Percentiles rank a stretch among this genome's conserved stretches.
Conservation (phyloP, 2,329 filamentous ascomycete genomes). For the Verticillium alfalfae region DNA sequence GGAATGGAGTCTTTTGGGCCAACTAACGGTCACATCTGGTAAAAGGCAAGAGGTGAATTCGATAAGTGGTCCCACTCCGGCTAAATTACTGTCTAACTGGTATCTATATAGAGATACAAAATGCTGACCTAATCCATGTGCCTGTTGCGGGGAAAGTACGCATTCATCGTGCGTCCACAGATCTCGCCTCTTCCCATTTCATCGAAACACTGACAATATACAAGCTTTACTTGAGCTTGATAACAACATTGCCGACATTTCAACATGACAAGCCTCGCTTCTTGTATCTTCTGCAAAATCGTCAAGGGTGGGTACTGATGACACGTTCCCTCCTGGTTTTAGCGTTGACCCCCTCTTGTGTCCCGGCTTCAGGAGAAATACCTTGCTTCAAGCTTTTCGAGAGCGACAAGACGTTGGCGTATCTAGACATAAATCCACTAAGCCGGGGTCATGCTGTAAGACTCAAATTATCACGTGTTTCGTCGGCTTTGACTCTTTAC, state of each 20-base stretch:
- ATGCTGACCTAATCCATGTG: neutral
- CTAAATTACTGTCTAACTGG: too few species aligned
- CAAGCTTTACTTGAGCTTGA: neutral
- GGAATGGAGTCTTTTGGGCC: neutral
- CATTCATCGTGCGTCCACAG: too few species aligned
- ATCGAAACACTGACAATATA: neutral
- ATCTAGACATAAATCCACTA: slow-evolving; percentile 91
- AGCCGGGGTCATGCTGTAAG: slow-evolving; percentile 83
- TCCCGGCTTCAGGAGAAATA: slow-evolving; percentile 67
- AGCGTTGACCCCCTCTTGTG: neutral
- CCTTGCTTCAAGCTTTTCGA: slow-evolving; percentile 96
- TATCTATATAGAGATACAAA: neutral
- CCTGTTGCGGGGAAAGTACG: neutral
- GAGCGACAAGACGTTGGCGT: slow-evolving; percentile 87
- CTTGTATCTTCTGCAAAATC: slow-evolving; percentile 97
- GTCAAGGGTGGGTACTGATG: slow-evolving; percentile 64
- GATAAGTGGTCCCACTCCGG: neutral
- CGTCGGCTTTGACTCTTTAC: too few species aligned
- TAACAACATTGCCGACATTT: neutral
- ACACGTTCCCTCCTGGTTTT: neutral
- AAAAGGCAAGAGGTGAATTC: slow-evolving; percentile 2
- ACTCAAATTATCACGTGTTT: slow-evolving; percentile 6
- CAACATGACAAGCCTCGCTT: slow-evolving; percentile 43
- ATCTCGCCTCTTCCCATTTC: neutral
- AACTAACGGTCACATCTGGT: slow-evolving; percentile 1